These are phyloP conservation scores for Mallotus japonicus DNA, from an alignment of 441 rosid species.

Conservation along the genomic window DNA sequence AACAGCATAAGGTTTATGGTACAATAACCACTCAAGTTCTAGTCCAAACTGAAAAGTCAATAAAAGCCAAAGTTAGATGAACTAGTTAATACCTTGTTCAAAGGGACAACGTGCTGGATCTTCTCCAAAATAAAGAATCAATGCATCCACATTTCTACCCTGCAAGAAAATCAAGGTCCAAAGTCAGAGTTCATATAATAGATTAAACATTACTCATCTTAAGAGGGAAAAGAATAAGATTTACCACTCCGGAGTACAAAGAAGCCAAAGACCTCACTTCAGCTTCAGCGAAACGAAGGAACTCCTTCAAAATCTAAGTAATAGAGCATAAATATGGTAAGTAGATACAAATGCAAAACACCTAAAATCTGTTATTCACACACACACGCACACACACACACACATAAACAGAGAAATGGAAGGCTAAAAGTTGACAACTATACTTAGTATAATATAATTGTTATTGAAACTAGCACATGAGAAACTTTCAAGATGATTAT, in stretches of 20 bases:
- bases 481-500: background rate
- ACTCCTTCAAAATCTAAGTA: slow-evolving; percentile 66
- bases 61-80: slow-evolving; percentile 10
- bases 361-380: background rate
- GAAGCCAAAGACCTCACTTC: slow-evolving; percentile 85
- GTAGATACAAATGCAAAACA: background rate
- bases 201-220: slow-evolving; percentile 9
- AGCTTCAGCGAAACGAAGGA: slow-evolving; percentile 78
- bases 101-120: slow-evolving; percentile 93
- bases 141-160: slow-evolving; percentile 90
- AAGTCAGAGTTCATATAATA: background rate
- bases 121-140: slow-evolving; percentile 94
- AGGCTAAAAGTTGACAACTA: background rate
- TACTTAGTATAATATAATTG: too few species aligned
- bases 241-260: slow-evolving; percentile 83
- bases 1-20: background rate
- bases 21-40: background rate
- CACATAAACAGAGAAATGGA: background rate
- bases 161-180: slow-evolving; percentile 29
- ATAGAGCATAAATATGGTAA: slow-evolving; percentile 7
- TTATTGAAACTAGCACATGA: background rate
- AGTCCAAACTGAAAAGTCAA: background rate
- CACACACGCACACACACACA: background rate
- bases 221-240: slow-evolving; percentile 20
- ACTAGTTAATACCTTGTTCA: slow-evolving; percentile 68